Base-by-base conservation (phyloP, 2,329 filamentous ascomycete genomes). In the Claviceps maximensis region DNA sequence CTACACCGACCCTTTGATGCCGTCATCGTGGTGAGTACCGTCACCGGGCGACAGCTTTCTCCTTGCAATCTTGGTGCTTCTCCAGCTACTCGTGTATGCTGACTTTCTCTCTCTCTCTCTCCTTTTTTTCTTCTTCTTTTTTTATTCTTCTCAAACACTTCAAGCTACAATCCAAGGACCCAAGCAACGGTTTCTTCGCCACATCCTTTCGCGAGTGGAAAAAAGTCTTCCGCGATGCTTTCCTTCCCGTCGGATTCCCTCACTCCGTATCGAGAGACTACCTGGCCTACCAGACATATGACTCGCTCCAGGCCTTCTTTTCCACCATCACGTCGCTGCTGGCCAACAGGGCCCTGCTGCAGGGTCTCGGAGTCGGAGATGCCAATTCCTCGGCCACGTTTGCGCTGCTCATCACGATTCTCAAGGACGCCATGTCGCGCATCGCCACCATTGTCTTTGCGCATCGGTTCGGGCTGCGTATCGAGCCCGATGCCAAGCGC, bases 401-500 rank as follows among this genome's bases (percentile, higher is more conserved):
- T 12, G 89, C 89, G 1, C 76, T 95, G 42, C 78, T 95, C 12
- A 79, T 95, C 50, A 88, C 87, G 31, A 85, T 95, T 56, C 72
- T 93, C 10, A 88, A 93, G 58, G 87, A 93, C 58, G 86, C 83
- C 50, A 84, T 86, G 56, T 89, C 87, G 9, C 81, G 89, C 7
- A 71, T 95, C 27, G 87, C 87, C 1, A 95, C 89, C 0, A 95
- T 95, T 55, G 68, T 87, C 10, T 95, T 95, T 65, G 90, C 89
- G 1, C 84, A 94, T 65, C 78, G 81, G 45, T 82, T 91, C 54
- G 89, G 89, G 40, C 86, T 86, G 47, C 79, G 86, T 33, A 84
- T 95, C 48, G 89, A 94, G 66, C 87, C 89, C 2, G 89, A 96
- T 65, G 91, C 87, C 72, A 96, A 96, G 67, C 84, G 80, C 67